Base-by-base conservation (phyloP, 495 filamentous ascomycete genomes). In the Hypoxylon fuscum region DNA sequence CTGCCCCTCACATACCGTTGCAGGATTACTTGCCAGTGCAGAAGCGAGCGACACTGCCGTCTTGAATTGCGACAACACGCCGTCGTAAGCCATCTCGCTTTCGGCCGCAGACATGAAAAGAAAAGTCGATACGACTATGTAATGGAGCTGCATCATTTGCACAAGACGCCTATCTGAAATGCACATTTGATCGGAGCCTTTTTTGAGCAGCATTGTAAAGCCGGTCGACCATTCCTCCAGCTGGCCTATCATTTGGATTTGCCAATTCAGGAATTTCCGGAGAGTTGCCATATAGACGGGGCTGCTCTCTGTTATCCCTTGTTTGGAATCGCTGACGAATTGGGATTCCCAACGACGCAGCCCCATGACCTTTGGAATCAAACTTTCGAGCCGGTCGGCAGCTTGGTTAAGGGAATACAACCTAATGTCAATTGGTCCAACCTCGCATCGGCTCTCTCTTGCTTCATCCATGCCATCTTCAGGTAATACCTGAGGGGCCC, bases 101-200 rank as follows among this genome's bases (percentile, higher is more conserved):
- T 27, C 7, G 25, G 27, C 57, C 48, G 42, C 40, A 59, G 66
- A 49, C 50, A 57, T 18, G 61, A 42, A 37, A 43, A 73, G 66
- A 8, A 73, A 59, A 37, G 61, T 70, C 58, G 63, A 70, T 55
- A 52, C 42, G 47, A 63, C 56, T 8, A 62, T 73, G 61, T 73
- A 54, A 57, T 73, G 72, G 50, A 73, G 51, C 21, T 48, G 57
- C 34, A 66, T 44, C 57, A 66, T 41, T 32, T 40, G 20, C 18
- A 53, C 42, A 17, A 41, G 55, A 18, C 23, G 45, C 10, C 11
- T 20, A 31, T 50, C 11, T 8, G 31, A 43, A 9, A 21, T 23
- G n/a, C 27, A 32, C 15, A 44, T n/a, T 8, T 52, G 14, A 12
- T 38, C 11, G 3, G 47, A 17, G 23, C 22, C n/a, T 40, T 18